Base-by-base conservation (phyloP, 257 asterid genomes). In the Nicotiana noctiflora region DNA sequence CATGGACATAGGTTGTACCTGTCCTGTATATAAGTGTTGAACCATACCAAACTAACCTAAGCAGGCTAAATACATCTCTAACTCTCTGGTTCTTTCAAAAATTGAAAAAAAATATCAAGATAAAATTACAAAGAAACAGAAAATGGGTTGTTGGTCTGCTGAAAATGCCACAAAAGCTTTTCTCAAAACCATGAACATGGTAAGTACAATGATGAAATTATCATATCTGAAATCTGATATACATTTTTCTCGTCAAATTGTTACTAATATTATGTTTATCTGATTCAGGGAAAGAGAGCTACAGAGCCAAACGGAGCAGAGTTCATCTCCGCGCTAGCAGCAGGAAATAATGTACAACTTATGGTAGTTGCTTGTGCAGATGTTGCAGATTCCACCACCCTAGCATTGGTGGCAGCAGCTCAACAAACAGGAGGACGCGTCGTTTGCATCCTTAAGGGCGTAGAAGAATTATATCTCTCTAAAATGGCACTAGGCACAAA, bases 91-190 rank as follows among this genome's bases (percentile, higher is more conserved):
- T 56, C 84, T 83, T 83, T 77, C 63, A 18, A 66, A 10, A 72
- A 46, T 46, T 46, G 23, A 21, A 14, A 23, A 49, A 6, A 68
- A 29, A 29, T 1, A 29, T 29, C 3, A 29, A n/a, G n/a, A n/a
- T n/a, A n/a, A 65, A 19, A 83, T 9, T 49, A 55, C 32, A 81
- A 37, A 49, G n/a, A 49, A 77, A 11, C 66, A 34, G 19, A 82
- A 60, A 81, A 92, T 90, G 98, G 89, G 91, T 84, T 84, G 84
- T 89, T 93, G 98, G 98, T 93, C 98, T 79, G 96, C 98, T 80
- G 97, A 93, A 89, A 93, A 93, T 78, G 97, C 97, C 88, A 91
- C 98, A 74, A 91, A 91, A 23, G 98, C 98, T 10, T 93, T 88
- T 83, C 91, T 93, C 75, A 90, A 87, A 84, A 89, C 97, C 79